Evolutionary conservation across 139 green algal genomes (phyloP), one percentile per base, ranked within the genome.

Genomic region (Zygnema cylindricum): DNA sequence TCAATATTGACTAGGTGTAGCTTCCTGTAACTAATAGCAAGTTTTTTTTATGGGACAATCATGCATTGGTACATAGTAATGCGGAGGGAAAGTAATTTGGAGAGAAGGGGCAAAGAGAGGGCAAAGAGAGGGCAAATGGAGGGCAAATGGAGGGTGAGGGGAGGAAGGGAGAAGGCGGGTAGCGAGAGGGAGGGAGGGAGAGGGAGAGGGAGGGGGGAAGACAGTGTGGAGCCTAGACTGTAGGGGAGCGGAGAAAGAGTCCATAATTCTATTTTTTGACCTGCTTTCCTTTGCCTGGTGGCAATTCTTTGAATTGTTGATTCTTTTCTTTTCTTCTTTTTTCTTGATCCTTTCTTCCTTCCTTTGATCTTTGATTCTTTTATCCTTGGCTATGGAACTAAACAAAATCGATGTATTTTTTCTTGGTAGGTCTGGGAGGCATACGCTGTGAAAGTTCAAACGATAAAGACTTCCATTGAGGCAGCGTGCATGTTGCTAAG

Each of bases 391-490:
- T n/a, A n/a, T n/a, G n/a, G n/a, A n/a, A n/a, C n/a, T 36, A 73
- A 30, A 73, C 57, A 73, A 73, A n/a, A n/a, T n/a, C n/a, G n/a
- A n/a, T 81, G 21, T 81, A 21, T 35, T 21, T 81, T 23, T 21
- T 84, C 16, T n/a, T 81, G 40, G 11, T 71, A 89, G 85, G 86
- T 99, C 49, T 99, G 97, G 97, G 97, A 99, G 94, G 96, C 97
- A 23, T 96, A 96, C 89, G 94, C 93, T 41, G 97, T 99, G 54
- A 97, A 98, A 92, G 92, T 95, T 84, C 97, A 99, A 92, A 99
- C 97, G 0, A 94, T 99, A 69, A 99, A 99, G 92, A 99, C 97
- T 0, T 94, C 96, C 0, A 88, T 99, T 0, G 97, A 99, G 89
- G 92, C 92, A 3, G 96, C 97, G 25, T 95, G 92, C 7, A 96